These are phyloP conservation scores for Cerrena zonata DNA, from an alignment of 1,284 basidiomycete species.

Conservation along the genomic window DNA sequence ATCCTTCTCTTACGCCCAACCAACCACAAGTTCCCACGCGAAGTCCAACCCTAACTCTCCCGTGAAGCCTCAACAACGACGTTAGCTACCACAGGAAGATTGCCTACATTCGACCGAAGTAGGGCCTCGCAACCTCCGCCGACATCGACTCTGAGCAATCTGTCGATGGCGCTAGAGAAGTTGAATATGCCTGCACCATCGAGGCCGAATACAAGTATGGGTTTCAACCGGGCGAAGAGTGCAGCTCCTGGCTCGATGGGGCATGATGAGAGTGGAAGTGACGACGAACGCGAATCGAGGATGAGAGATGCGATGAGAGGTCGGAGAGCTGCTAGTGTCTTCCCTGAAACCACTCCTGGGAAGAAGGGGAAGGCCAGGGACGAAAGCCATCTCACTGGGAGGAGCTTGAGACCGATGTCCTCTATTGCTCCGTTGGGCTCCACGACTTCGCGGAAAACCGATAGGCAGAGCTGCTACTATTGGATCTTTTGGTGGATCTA, in stretches of 20 bases:
- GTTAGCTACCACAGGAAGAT: neutral
- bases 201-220: slow-evolving; percentile 60
- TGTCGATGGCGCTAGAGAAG: slow-evolving; percentile 58
- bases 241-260: slow-evolving; percentile 13
- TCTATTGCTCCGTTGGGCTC: neutral
- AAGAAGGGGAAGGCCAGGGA: slow-evolving; percentile 1
- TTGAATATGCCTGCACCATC: slow-evolving; percentile 54
- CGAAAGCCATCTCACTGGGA: neutral
- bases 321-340: too few species aligned
- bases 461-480: slow-evolving; percentile 15
- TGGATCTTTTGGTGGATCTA: slow-evolving; percentile 8
- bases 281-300: slow-evolving; percentile 2
- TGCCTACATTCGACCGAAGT: slow-evolving; percentile 3
- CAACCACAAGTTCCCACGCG: slow-evolving; percentile 26
- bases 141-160: slow-evolving; percentile 32
- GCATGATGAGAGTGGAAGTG: slow-evolving; percentile 23
- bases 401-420: neutral
- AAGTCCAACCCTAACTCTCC: slow-evolving; percentile 20
- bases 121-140: slow-evolving; percentile 5
- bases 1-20: slow-evolving; percentile 25
- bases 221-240: slow-evolving; percentile 40
- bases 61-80: slow-evolving; percentile 11
- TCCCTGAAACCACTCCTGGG: too few species aligned
- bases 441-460: neutral
- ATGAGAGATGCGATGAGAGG: neutral